A percentile compares a stretch with the other conserved stretches of the same genome.
Evolutionary conservation across 768 basidiomycete species (phyloP).

Genomic region (Suillus subaureus): DNA sequence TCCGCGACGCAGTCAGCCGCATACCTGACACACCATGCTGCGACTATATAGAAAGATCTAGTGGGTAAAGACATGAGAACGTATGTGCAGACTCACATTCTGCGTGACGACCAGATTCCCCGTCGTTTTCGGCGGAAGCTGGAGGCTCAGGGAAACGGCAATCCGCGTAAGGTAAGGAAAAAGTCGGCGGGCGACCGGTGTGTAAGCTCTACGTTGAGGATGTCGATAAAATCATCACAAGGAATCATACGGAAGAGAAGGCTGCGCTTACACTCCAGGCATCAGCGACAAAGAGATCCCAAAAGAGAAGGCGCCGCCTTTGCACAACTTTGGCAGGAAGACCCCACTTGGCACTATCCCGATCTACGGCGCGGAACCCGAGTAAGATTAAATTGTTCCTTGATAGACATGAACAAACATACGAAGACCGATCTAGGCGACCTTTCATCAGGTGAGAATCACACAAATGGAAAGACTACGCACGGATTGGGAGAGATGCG

Average conservation of each 20-base stretch:
- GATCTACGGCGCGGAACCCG: conserved; percentile 39
- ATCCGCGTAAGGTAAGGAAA: conserved; percentile 67
- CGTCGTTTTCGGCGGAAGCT: conserved; percentile 10
- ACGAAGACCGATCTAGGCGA: conserved; percentile 66
- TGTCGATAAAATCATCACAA: conserved; percentile 14
- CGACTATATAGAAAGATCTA: conserved; percentile 40
- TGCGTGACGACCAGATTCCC: conserved; percentile 22
- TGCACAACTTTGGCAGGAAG: conserved; percentile 64
- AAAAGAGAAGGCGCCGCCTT: conserved; percentile 69
- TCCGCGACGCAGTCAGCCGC: conserved; percentile 67
- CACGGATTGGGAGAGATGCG: conserved; percentile 67
- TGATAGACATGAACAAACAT: conserved; percentile 33
- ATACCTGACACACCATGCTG: conserved; percentile 65
- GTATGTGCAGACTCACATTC: conserved; percentile 28
- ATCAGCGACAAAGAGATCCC: conserved; percentile 80
- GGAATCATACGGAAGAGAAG: background rate
- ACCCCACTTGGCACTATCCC: conserved; percentile 67
- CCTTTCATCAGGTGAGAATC: conserved; percentile 16
- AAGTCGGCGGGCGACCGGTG: conserved; percentile 71
- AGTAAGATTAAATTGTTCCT: conserved; percentile 14
- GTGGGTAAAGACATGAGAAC: conserved; percentile 1
- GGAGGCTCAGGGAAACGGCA: conserved; percentile 54
- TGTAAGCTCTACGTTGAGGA: conserved; percentile 54
- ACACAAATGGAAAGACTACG: conserved; percentile 23
- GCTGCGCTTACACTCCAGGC: conserved; percentile 58